These are phyloP conservation scores for Silene noctiflora DNA, from an alignment of 179 eudicot species.

Conservation along the genomic window DNA sequence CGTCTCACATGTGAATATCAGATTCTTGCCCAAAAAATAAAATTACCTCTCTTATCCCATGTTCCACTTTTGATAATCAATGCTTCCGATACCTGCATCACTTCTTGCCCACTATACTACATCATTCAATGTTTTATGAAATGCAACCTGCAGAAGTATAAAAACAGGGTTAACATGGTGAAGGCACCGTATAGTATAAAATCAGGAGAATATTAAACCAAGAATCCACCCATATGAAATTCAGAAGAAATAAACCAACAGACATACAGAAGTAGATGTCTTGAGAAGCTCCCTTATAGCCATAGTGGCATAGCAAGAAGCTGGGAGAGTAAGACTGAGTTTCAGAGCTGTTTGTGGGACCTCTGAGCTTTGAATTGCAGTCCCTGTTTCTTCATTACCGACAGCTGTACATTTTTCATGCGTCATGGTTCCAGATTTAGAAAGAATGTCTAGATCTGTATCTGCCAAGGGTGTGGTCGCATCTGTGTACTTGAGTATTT, in stretches of 20 bases:
- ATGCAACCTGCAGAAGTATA: conserved; percentile 57
- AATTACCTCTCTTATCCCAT: too few relatives aligned
- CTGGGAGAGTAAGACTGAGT: conserved; percentile 80
- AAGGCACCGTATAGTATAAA: not conserved
- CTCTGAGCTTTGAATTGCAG: conserved; percentile 31
- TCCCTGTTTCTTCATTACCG: conserved; percentile 27
- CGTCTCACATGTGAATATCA: too few relatives aligned
- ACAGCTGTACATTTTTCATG: conserved; percentile 23
- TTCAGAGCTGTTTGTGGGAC: conserved; percentile 69
- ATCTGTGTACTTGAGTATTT: conserved; percentile 66
- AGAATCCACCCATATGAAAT: not conserved
- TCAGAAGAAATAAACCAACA: not conserved
- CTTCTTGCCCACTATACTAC: conserved; percentile 25
- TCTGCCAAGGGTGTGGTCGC: conserved; percentile 64
- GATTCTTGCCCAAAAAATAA: too few relatives aligned
- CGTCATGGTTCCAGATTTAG: conserved; percentile 24
- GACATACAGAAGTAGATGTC: conserved; percentile 83
- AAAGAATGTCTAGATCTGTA: conserved; percentile 69
- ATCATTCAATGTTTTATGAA: conserved; percentile 72
- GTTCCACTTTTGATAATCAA: not conserved
- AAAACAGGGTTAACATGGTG: not conserved
- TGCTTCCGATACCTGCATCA: conserved; percentile 8
- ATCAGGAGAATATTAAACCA: not conserved
- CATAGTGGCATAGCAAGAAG: conserved; percentile 96
- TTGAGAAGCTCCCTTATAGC: conserved; percentile 98